These are phyloP conservation scores for Cutaneotrichosporon arboriforme DNA, from an alignment of 1,284 basidiomycete species.

Conservation along the genomic window DNA sequence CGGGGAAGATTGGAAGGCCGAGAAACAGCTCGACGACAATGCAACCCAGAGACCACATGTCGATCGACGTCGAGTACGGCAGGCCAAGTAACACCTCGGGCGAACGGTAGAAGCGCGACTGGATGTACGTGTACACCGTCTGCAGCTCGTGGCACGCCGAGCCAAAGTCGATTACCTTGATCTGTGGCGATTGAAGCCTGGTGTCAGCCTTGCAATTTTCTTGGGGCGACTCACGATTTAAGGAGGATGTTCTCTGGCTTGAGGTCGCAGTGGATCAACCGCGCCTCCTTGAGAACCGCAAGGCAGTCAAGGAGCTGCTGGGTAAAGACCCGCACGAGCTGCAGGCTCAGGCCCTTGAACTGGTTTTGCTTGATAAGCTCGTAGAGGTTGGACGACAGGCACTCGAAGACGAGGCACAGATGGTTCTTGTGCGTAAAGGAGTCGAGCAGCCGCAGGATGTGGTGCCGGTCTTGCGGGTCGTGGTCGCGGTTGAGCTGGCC, in stretches of 20 bases:
- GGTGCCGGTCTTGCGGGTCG: conserved; percentile 91
- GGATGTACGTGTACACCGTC: conserved; percentile 99
- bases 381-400: conserved; percentile 95
- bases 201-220: neutral
- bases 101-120: conserved; percentile 96
- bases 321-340: conserved; percentile 96
- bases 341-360: conserved; percentile 93
- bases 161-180: conserved; percentile 99
- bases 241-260: conserved; percentile 96
- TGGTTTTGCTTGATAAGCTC: conserved; percentile 99
- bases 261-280: conserved; percentile 94
- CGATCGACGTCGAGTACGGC: conserved; percentile 87
- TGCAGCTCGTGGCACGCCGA: conserved; percentile 98
- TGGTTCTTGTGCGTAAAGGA: conserved; percentile 97
- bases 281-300: conserved; percentile 86
- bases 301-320: conserved; percentile 89
- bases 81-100: conserved; percentile 95
- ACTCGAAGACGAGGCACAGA: conserved; percentile 94
- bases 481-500: conserved; percentile 82
- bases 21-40: conserved; percentile 98
- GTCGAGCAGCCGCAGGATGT: conserved; percentile 90
- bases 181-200: conserved; percentile 92
- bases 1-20: conserved; percentile 92
- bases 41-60: conserved; percentile 99
- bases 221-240: conserved; percentile 66